Base-by-base conservation (phyloP, 2,329 filamentous ascomycete genomes). In the Xylariales sp. region DNA sequence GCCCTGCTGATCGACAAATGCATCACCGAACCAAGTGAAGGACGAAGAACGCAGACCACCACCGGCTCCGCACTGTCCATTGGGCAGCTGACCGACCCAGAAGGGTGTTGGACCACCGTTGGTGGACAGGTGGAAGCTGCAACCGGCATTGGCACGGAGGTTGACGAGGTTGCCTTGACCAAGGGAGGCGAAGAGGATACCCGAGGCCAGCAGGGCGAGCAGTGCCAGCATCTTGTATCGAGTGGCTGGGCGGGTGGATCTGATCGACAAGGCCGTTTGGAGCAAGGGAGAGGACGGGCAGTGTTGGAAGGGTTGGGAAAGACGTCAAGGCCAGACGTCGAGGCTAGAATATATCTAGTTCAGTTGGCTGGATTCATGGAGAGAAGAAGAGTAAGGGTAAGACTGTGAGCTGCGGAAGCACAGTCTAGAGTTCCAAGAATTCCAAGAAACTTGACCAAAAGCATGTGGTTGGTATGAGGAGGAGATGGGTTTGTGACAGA, bases 21-120 rank as follows among this genome's bases (percentile, higher is more conserved):
- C 71, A 38, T 69, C 68, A 12, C 66, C 64, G 47, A 71, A 65
- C 51, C 84, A 69, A 43, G 70, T 79, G 56, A 76, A 84, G 7
- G 69, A 64, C 11, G 69, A 69, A 34, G 68, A 54, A 4, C 61
- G 47, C 10, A 76, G 57, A 16, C 62, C 63, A 31, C 73, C 72
- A 27, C 75, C 73, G 32, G 82, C 69, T 36, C 78, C 71, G 52
- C 71, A 74, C 62, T 85, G 81, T 7, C 82, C 82, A 56, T 82
- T 77, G 39, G 46, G 52, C 27, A 85, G 66, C 55, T 85, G 74
- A 9, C 77, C 80, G 31, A 85, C 63, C 4, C 64, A 56, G n/a
- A 79, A 68, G 65, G 14, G 64, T 59, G 43, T 62, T 12, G 24
- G 10, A n/a, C 37, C 33, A n/a, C 74, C 74, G 27, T 64, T 64